Base-by-base conservation (phyloP, 148 eudicot genomes). In the Camellia lanceoleosa region DNA sequence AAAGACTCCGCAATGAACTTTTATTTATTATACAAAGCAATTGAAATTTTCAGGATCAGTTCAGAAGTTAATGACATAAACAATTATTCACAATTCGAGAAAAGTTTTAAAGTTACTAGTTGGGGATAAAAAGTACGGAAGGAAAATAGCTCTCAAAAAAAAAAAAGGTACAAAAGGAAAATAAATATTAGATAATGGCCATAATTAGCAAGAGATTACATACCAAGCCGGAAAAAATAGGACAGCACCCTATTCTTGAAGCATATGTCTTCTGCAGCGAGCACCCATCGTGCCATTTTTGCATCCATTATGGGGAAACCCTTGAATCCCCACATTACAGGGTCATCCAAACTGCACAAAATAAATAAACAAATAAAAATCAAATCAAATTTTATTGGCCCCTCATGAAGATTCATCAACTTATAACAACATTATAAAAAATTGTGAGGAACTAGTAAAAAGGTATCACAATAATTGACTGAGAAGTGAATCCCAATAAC, bases 201-300 rank as follows among this genome's bases (percentile, higher is more conserved):
- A 41, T 12, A 56, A 23, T 56, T 49, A 38, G 62, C 78, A 47
- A 60, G 67, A 83, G 42, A 75, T 68, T 47, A 84, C 85, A 84
- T 86, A 95, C 99, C 99, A 81, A 96, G 86, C 77, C 98, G 88
- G 77, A 96, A 96, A 83, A 83, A 78, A 83, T 96, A 96, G 11
- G 98, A 92, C 52, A 92, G 79, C 83, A 91, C 83, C 76, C 79
- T 81, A 79, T 92, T 93, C 83, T 85, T 96, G 87, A 96, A 96
- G 89, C 99, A 96, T 78, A 96, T 96, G 78, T 96, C 98, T 75
- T 96, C 98, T 54, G 99, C 98, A 79, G 99, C 87, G 66, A 96
- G 91, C 71, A 88, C 97, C 99, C 98, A 96, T 79, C 99, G 85
- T 19, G 86, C 95, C 80, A 96, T 79, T 43, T 84, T 83, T 20